Evolutionary conservation across 2,329 filamentous ascomycete species (phyloP), one percentile per base, ranked within the genome.

Genomic region (Tolypocladium capitatum): DNA sequence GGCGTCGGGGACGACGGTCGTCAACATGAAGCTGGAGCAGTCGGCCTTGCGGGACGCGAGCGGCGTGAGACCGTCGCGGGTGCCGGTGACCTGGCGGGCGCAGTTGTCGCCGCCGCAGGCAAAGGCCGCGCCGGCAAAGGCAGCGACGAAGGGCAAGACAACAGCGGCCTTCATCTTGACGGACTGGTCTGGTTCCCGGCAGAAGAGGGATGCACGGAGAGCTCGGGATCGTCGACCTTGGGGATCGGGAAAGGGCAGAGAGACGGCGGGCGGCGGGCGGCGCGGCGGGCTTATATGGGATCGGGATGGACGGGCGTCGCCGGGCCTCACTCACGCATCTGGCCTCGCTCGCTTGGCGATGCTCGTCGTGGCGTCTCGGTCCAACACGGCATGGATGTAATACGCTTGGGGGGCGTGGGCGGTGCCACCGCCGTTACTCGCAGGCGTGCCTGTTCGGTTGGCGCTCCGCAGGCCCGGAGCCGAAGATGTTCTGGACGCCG

Each of bases 11-110:
- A 64, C 65, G 49, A 71, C 63, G 46, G 63, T 64, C 46, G 65
- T 64, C 48, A 53, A 50, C 58, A 66, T 53, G 61, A 69, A 71
- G 58, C 60, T 68, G 47, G 63, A 58, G 59, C 68, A 71, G 58
- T 66, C 63, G 54, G 62, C 59, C 53, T 64, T 58, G 56, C 68
- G 67, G 32, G 57, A 56, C 36, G 58, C 57, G 33, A 65, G 48
- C 49, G 64, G 56, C 24, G 53, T 50, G 46, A 69, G 62, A 34
- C 66, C 65, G 18, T 52, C 55, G 24, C 66, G 62, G 47, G 68
- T 71, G 49, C 68, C 68, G 38, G 68, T 71, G 51, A 72, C 64
- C 49, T 68, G 65, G 44, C 68, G 67, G 60, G 68, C 68, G 63
- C 69, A 72, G 63, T 71, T 72, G 63, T 72, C 67, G 55, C 63